phyloP scores from a whole-genome alignment of 129 eudicot species.

The Arctium minus region DNA sequence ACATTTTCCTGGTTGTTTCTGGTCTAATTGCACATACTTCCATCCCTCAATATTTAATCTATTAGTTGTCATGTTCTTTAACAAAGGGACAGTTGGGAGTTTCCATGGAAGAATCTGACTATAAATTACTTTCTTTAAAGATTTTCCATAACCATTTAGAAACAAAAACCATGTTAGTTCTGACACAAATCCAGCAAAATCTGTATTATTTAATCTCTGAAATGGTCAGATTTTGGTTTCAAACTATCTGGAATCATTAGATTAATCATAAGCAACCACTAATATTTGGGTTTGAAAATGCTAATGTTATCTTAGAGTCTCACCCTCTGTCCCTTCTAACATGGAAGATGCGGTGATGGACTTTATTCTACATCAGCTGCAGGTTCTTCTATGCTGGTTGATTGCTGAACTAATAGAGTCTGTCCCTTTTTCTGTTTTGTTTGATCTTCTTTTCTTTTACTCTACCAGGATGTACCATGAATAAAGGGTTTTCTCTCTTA shows the following conservation, averaged over 20 bases:
- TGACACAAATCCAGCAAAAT: conserved; percentile 41
- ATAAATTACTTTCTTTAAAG: conserved; percentile 3
- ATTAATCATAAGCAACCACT: conserved; percentile 4
- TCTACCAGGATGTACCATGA: too few species aligned
- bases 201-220: not conserved
- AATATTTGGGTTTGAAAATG: conserved; percentile 4
- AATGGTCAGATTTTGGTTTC: conserved; percentile 4
- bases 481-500: too few species aligned
- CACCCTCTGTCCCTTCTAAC: too few species aligned
- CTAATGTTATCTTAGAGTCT: not conserved
- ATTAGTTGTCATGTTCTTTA: conserved; percentile 57
- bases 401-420: too few species aligned
- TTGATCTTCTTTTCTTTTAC: too few species aligned
- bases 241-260: conserved; percentile 17
- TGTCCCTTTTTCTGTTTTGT: too few species aligned
- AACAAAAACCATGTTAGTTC: conserved; percentile 42
- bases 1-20: conserved; percentile 36
- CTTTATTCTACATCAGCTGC: too few species aligned
- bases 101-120: conserved; percentile 18
- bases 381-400: too few species aligned
- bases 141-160: conserved; percentile 1
- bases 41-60: conserved; percentile 24
- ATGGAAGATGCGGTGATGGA: too few species aligned
- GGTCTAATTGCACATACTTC: conserved; percentile 27
- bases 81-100: conserved; percentile 56